These are phyloP conservation scores for Didymella pinodella DNA, from an alignment of 2,329 filamentous ascomycete genomes.

Conservation along the genomic window DNA sequence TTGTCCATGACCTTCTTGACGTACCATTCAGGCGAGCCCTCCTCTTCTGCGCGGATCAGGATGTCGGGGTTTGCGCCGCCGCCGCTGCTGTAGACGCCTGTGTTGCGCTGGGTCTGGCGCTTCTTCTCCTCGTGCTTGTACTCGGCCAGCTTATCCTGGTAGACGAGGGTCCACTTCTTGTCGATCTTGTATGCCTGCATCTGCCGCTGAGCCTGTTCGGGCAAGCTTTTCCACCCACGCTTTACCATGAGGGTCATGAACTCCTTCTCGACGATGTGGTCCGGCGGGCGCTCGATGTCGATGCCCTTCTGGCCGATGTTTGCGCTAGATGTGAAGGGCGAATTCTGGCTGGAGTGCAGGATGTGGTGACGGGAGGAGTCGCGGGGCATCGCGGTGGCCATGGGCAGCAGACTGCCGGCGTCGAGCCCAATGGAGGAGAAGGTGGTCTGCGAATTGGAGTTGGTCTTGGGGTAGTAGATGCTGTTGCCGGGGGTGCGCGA, in stretches of 20 bases:
- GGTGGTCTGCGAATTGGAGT: slow-evolving; percentile 60
- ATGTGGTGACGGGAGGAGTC: slow-evolving; percentile 52
- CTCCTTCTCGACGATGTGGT: slow-evolving; percentile 86
- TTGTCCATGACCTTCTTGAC: slow-evolving; percentile 97
- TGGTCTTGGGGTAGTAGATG: slow-evolving; percentile 58
- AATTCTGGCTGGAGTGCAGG: slow-evolving; percentile 53
- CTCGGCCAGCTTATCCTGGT: slow-evolving; percentile 93
- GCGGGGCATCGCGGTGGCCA: slow-evolving; percentile 51
- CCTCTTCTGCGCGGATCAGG: slow-evolving; percentile 84
- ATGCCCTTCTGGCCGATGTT: slow-evolving; percentile 63
- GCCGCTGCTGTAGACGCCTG: slow-evolving; percentile 50
- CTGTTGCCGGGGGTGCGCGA: slow-evolving; percentile 64
- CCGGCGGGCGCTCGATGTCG: slow-evolving; percentile 74
- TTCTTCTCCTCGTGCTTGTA: slow-evolving; percentile 94
- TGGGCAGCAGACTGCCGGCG: slow-evolving; percentile 49
- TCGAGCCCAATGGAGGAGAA: slow-evolving; percentile 57
- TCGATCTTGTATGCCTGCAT: slow-evolving; percentile 94
- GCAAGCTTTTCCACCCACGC: slow-evolving; percentile 95
- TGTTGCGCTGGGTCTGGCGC: slow-evolving; percentile 73
- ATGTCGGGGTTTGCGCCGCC: slow-evolving; percentile 67
- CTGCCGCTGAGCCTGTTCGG: slow-evolving; percentile 90
- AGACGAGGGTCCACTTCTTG: slow-evolving; percentile 97
- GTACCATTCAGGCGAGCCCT: slow-evolving; percentile 97
- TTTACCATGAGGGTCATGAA: slow-evolving; percentile 96
- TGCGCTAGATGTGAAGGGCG: slow-evolving; percentile 58